Conservation (phyloP, 768 basidiomycete genomes). For the Pulveroboletus sp. region DNA sequence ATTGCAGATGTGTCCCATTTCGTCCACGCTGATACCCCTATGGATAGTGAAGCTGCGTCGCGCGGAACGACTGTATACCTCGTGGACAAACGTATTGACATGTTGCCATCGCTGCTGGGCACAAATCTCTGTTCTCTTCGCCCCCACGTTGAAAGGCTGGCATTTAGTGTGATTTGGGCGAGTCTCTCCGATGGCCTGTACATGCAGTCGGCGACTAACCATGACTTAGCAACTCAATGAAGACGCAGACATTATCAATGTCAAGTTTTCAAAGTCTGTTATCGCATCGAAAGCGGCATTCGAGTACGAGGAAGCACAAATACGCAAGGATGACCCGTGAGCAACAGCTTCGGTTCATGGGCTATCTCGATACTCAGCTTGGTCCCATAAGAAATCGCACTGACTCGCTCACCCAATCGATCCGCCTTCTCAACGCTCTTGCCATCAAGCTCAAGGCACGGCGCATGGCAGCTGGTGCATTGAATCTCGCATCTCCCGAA, state of each 20-base stretch:
- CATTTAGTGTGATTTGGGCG: slow-evolving; percentile 97
- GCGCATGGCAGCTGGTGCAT: slow-evolving; percentile 93
- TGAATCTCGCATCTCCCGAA: slow-evolving; percentile 97
- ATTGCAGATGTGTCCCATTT: slow-evolving; percentile 99
- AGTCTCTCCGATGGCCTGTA: slow-evolving; percentile 3
- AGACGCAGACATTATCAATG: slow-evolving; percentile 85
- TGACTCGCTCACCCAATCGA: slow-evolving; percentile 81
- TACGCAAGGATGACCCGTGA: slow-evolving; percentile 88
- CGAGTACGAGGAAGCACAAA: slow-evolving; percentile 95
- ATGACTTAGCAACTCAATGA: slow-evolving; percentile 75
- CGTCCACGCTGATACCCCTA: slow-evolving; percentile 87
- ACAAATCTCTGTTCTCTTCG: slow-evolving; percentile 94
- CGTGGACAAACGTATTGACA: slow-evolving; percentile 98
- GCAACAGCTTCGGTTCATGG: slow-evolving; percentile 24
- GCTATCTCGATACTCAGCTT: not conserved
- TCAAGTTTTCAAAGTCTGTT: slow-evolving; percentile 92
- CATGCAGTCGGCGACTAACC: not conserved
- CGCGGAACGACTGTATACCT: slow-evolving; percentile 97
- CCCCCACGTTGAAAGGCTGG: slow-evolving; percentile 89
- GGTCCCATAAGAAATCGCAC: slow-evolving; percentile 53
- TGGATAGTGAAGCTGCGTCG: slow-evolving; percentile 95
- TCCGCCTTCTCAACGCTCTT: slow-evolving; percentile 84
- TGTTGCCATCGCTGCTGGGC: slow-evolving; percentile 91
- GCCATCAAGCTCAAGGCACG: slow-evolving; percentile 81
- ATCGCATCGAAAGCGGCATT: slow-evolving; percentile 96